Evolutionary conservation across 257 asterid genomes (phyloP), one percentile per base, ranked within the genome.

Genomic region (Cinchona pubescens): DNA sequence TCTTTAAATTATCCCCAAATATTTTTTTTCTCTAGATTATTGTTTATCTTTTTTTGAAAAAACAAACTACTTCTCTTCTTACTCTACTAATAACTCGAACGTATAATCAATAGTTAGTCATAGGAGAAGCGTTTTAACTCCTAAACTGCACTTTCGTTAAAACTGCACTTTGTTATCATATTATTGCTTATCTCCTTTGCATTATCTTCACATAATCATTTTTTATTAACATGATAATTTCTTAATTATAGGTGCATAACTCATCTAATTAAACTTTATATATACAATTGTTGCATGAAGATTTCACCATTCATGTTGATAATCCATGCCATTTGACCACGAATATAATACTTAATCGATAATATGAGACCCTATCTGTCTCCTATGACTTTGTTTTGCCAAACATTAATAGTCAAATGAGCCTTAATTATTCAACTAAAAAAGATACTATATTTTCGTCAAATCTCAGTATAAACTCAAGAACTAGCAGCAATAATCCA

Each of bases 251-350:
- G 51, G 9, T 29, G 7, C 5, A 30, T 14, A 29, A 2, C 32
- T 14, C 37, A 43, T n/a, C 67, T 30, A 30, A 61, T 25, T 42
- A 42, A 9, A 67, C 10, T n/a, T 25, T 6, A 45, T 9, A 21
- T 38, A 38, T 40, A 40, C 40, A 29, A 21, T 58, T 18, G 19
- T 16, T 58, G 56, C 48, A 49, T 16, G 51, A 40, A 40, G 73
- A 21, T 76, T 38, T 53, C 68, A n/a, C n/a, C n/a, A 16, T 67
- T 32, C 62, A 10, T 66, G 74, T 23, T 55, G 67, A 66, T 55
- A 25, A 23, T 43, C 21, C 75, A 30, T 30, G 75, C 9, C 35
- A 46, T 76, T 76, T 76, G 79, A 68, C 75, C 8, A 67, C 23
- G 40, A n/a, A 29, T 56, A 21, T 23, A 76, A n/a, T 30, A 60